These are phyloP conservation scores for Thermomucor indicae-seudaticae DNA, from an alignment of 371 early-diverging fungal genomes.

Conservation along the genomic window DNA sequence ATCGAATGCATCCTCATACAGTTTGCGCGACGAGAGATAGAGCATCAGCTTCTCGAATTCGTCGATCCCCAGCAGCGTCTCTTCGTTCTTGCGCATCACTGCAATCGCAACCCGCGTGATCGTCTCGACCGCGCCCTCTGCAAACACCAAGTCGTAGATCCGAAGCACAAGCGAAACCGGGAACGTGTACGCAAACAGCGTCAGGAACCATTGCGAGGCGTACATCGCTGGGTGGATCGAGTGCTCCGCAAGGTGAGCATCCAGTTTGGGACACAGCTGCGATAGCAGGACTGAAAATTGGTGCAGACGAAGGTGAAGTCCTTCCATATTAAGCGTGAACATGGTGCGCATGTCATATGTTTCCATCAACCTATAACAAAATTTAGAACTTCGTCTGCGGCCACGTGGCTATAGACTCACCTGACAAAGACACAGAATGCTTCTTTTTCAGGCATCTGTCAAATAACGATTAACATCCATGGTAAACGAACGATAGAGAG, in stretches of 20 bases:
- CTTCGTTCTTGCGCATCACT: conserved; percentile 77
- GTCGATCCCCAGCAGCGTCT: conserved; percentile 61
- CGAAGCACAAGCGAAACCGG: conserved; percentile 86
- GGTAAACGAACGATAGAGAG: background rate
- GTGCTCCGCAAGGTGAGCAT: conserved; percentile 67
- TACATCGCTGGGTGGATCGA: conserved; percentile 86
- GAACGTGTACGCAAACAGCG: conserved; percentile 91
- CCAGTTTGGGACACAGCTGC: conserved; percentile 76
- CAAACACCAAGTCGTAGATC: conserved; percentile 88
- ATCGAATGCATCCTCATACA: conserved; percentile 72
- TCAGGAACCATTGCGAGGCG: conserved; percentile 93
- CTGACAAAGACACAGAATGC: conserved; percentile 88
- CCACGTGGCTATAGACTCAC: conserved; percentile 17
- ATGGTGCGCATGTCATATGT: conserved; percentile 78
- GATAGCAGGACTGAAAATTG: conserved; percentile 84
- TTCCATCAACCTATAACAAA: conserved; percentile 70
- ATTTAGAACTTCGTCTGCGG: conserved; percentile 21
- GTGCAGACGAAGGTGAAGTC: conserved; percentile 79
- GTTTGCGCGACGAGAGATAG: conserved; percentile 69
- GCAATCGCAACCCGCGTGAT: conserved; percentile 88
- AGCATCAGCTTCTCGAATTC: conserved; percentile 85
- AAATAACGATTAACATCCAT: background rate
- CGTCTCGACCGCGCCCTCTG: conserved; percentile 81
- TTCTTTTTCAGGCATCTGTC: conserved; percentile 87
- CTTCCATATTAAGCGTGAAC: conserved; percentile 87